Evolutionary conservation across 2,329 filamentous ascomycete species (phyloP).

Genomic region (Grosmannia penicillata): DNA sequence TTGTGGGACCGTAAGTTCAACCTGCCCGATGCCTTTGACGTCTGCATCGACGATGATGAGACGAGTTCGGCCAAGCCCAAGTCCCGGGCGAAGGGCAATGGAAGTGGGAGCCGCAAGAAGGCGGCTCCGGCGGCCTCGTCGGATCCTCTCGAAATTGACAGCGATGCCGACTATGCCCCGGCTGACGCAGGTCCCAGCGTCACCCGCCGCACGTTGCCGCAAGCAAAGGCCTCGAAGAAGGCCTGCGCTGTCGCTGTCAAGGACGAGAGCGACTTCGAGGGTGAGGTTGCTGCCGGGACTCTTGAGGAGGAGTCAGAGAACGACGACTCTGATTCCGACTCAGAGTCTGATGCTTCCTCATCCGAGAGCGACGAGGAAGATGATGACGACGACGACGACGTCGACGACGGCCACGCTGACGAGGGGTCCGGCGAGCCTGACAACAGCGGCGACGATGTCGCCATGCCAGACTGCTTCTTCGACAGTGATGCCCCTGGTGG

Average conservation of each 20-base stretch:
- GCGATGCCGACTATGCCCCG: constrained; percentile 9
- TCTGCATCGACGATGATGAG: not conserved
- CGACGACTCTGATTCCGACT: constrained; percentile 2
- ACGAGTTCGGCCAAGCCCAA: not conserved
- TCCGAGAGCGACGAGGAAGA: constrained; percentile 2
- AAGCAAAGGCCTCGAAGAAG: constrained; percentile 1
- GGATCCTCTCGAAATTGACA: constrained; percentile 7
- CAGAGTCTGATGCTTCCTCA: too few relatives aligned
- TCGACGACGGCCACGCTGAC: not conserved
- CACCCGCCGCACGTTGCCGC: not conserved
- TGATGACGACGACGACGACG: not conserved
- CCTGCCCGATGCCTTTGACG: constrained; percentile 14
- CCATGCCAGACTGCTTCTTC: too few relatives aligned
- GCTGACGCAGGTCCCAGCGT: not conserved
- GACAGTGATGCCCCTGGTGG: too few relatives aligned
- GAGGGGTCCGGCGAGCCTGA: not conserved
- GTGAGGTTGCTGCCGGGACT: constrained; percentile 1
- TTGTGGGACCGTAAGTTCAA: constrained; percentile 19
- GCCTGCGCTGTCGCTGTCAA: too few relatives aligned
- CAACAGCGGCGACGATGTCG: too few relatives aligned
- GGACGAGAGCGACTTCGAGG: constrained; percentile 2
- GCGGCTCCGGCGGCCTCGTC: not conserved
- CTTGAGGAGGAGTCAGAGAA: not conserved
- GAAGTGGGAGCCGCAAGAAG: not conserved
- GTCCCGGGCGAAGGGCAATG: not conserved